Percentiles rank a stretch among this genome's conserved stretches.
These are phyloP conservation scores for Hepatocystis sp. DNA, from an alignment of 169 alveolate genomes.

Conservation along the genomic window DNA sequence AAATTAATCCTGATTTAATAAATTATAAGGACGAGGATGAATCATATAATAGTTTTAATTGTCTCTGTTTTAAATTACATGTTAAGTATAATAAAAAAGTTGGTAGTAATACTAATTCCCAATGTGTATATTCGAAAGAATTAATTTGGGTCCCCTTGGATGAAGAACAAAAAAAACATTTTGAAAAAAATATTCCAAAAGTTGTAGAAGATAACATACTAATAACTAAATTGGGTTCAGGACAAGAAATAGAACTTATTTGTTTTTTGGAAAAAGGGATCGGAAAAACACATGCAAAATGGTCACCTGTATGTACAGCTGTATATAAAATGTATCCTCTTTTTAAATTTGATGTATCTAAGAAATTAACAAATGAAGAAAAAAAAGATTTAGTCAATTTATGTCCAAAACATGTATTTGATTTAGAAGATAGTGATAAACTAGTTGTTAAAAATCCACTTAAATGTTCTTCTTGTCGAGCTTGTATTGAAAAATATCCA, in stretches of 20 bases:
- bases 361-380: conserved; percentile 89
- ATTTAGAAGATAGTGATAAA: conserved; percentile 91
- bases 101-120: conserved; percentile 9
- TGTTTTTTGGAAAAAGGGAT: conserved; percentile 96
- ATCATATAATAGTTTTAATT: conserved; percentile 79
- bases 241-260: conserved; percentile 96
- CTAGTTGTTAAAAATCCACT: conserved; percentile 92
- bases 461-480: conserved; percentile 98
- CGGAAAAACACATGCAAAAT: conserved; percentile 99
- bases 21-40: conserved; percentile 85
- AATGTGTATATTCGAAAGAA: conserved; percentile 92
- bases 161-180: conserved; percentile 88
- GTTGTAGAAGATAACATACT: conserved; percentile 96
- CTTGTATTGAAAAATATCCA: conserved; percentile 96
- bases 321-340: conserved; percentile 96
- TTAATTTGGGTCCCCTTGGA: conserved; percentile 95
- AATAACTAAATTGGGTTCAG: conserved; percentile 96
- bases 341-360: conserved; percentile 65
- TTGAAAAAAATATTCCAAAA: conserved; percentile 89
- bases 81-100: conserved; percentile 86
- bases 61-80: conserved; percentile 89
- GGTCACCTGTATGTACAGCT: conserved; percentile 99
- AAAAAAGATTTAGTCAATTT: conserved; percentile 90
- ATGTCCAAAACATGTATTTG: conserved; percentile 97
- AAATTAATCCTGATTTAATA: conserved; percentile 94